phyloP scores from a whole-genome alignment of 202 grass and related monocot genomes.

The Sporobolus alterniflorus region DNA sequence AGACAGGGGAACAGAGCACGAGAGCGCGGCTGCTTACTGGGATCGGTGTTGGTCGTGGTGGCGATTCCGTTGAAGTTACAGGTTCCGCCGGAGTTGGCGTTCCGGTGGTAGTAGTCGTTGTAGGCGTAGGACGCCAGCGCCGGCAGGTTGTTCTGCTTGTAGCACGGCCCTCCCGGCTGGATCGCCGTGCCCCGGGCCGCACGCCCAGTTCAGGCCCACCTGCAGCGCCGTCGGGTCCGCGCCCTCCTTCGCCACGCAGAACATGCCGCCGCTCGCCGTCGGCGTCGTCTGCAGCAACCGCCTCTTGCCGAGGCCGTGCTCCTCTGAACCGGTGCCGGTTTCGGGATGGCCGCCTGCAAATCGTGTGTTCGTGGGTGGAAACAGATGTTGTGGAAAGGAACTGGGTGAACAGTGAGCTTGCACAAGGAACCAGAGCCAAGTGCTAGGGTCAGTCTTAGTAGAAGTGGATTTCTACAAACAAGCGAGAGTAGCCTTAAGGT shows the following conservation, averaged over 20 bases:
- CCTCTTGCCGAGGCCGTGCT: slow-evolving; percentile 4
- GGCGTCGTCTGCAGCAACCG: slow-evolving; percentile 44
- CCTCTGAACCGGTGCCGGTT: background rate
- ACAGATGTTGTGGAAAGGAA: background rate
- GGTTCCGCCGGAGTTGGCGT: slow-evolving; percentile 32
- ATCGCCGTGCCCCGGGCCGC: slow-evolving; percentile 73
- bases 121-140: slow-evolving; percentile 87
- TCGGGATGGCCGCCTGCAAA: slow-evolving; percentile 23
- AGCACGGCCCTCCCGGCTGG: slow-evolving; percentile 75
- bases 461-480: background rate
- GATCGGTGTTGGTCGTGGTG: slow-evolving; percentile 47
- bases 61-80: slow-evolving; percentile 76
- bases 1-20: background rate
- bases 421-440: background rate
- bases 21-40: slow-evolving; percentile 55
- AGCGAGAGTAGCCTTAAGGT: background rate
- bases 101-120: slow-evolving; percentile 89
- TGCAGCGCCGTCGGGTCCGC: slow-evolving; percentile 63
- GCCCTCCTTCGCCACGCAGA: slow-evolving; percentile 70
- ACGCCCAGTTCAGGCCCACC: slow-evolving; percentile 75
- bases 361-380: background rate
- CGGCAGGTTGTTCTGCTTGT: slow-evolving; percentile 60
- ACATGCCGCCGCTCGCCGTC: slow-evolving; percentile 11
- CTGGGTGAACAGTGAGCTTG: background rate
- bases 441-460: background rate